These are phyloP conservation scores for Secale cereale DNA, from an alignment of 176 grass and related monocot genomes.

Conservation along the genomic window DNA sequence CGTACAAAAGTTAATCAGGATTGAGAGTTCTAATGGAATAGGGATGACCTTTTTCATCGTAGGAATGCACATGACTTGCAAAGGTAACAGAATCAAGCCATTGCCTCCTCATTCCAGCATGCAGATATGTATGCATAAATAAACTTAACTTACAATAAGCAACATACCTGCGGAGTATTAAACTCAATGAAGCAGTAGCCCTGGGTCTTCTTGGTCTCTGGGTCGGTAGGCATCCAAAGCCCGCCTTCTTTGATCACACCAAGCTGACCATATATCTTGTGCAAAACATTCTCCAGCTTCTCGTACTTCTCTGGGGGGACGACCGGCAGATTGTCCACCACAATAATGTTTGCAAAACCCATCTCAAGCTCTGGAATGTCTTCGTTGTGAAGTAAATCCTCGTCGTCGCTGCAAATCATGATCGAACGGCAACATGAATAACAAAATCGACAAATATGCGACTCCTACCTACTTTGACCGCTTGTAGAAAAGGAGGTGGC, in stretches of 20 bases:
- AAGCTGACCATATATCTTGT: conserved; percentile 65
- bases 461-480: too few relatives aligned
- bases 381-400: conserved; percentile 56
- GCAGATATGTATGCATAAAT: too few relatives aligned
- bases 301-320: conserved; percentile 80
- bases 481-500: too few relatives aligned
- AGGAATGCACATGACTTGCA: not conserved
- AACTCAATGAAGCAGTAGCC: conserved; percentile 92
- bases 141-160: not conserved
- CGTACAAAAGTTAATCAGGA: too few relatives aligned
- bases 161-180: conserved; percentile 64
- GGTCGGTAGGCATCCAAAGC: conserved; percentile 81
- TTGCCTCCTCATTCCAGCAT: not conserved
- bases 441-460: not conserved
- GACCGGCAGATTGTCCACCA: conserved; percentile 82
- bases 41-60: not conserved
- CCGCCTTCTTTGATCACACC: conserved; percentile 50
- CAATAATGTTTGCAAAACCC: conserved; percentile 61
- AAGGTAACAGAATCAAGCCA: too few relatives aligned
- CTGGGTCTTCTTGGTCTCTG: conserved; percentile 64
- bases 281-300: conserved; percentile 73
- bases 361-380: conserved; percentile 61
- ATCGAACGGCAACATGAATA: not conserved
- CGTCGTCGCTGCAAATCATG: conserved; percentile 59
- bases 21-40: not conserved